These are phyloP conservation scores for Brassica cretica DNA, from an alignment of 345 rosid species.

Conservation along the genomic window DNA sequence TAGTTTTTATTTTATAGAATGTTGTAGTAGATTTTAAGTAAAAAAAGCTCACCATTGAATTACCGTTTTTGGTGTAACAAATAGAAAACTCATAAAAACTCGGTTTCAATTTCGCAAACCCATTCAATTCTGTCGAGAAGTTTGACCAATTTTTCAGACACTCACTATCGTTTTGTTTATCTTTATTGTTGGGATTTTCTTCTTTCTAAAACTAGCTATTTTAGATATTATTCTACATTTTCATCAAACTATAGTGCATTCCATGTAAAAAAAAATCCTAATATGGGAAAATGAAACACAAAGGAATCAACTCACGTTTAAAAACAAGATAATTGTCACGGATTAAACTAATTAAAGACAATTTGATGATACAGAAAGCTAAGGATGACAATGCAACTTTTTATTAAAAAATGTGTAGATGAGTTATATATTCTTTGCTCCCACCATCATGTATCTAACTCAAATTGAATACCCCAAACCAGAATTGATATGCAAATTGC, in stretches of 20 bases:
- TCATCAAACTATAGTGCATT: too few species aligned
- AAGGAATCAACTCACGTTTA: slow-evolving; percentile 12
- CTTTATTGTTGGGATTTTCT: background rate
- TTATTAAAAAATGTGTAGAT: background rate
- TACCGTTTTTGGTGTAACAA: too few species aligned
- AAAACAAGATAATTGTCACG: background rate
- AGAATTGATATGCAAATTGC: background rate
- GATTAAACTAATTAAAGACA: background rate
- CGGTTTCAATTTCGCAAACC: too few species aligned
- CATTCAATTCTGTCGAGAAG: too few species aligned
- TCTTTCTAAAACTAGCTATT: background rate
- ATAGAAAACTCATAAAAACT: too few species aligned
- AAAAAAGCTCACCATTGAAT: too few species aligned
- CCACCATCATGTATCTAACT: background rate
- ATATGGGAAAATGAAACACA: background rate
- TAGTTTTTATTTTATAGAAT: too few species aligned
- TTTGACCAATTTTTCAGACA: too few species aligned
- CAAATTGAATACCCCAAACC: background rate
- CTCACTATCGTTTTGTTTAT: background rate
- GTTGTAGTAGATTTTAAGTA: too few species aligned
- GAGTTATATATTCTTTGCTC: background rate
- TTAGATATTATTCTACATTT: too few species aligned
- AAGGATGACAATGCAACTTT: background rate
- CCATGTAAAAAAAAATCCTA: too few species aligned
- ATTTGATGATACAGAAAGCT: background rate